Base-by-base conservation (phyloP, 78 protist genomes). In the Monosiga brevicollis region DNA sequence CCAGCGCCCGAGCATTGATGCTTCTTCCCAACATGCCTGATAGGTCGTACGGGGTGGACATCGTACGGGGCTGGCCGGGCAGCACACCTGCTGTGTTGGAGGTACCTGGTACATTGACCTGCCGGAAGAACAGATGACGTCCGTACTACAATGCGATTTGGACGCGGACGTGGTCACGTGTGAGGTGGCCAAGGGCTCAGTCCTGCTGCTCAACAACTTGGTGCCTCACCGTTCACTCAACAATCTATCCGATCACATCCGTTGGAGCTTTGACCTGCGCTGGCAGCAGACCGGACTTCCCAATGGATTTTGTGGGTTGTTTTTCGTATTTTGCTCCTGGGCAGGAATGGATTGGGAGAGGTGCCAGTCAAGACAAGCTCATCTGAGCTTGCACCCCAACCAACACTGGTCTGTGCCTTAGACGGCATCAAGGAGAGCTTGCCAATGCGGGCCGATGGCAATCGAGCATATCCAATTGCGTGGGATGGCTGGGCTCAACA, bases 201-300 rank as follows among this genome's bases (percentile, higher is more conserved):
- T 80, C 43, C 83, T 80, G 37, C 35, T 80, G 9, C 73, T 80
- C 73, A 80, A 80, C 73, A 55, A 80, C n/a, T 2, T 80, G n/a
- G 49, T 43, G 10, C 73, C 83, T 2, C 83, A 80, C 75, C 83
- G 83, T 42, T 80, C 83, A 20, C 35, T 80, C 37, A 26, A 24
- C 6, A 80, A 80, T 73, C 1, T 23, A 24, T 43, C 73, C n/a
- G n/a, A 6, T 6, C 15, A 23, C 42, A 43, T 49, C n/a, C 73
- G 83, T 42, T 80, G 83, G 83, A 43, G 73, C 42, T 23, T 80
- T 39, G 83, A 80, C 32, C 73, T 80, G 78, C 73, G 83, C 1
- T 80, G 75, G 75, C 83, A 76, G 79, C 1, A n/a, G 22, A 15
- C 36, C n/a, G 54, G 23, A 20, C 34, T 26, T 20, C 79, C 79